These are phyloP conservation scores for Monosporozyma aquatica DNA, from an alignment of 805 yeast genomes.

Conservation along the genomic window DNA sequence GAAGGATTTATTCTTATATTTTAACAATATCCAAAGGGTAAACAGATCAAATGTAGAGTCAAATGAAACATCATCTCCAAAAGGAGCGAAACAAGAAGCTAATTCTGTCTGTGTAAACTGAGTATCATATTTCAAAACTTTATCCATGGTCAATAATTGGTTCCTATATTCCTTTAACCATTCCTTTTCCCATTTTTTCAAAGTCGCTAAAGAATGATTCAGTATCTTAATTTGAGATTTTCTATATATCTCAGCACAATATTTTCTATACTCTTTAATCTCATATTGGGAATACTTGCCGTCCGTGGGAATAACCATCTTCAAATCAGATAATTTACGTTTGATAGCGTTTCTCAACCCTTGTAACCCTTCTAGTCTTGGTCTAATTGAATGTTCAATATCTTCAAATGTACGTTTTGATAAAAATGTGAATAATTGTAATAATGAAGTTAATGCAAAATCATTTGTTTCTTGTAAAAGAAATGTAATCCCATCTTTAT, in stretches of 20 bases:
- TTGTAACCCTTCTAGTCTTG: slow-evolving; percentile 50
- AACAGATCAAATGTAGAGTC: slow-evolving; percentile 40
- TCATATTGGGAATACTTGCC: slow-evolving; percentile 10
- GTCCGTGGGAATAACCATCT: not conserved
- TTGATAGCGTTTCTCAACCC: slow-evolving; percentile 47
- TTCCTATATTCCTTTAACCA: slow-evolving; percentile 36
- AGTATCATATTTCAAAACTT: slow-evolving; percentile 43
- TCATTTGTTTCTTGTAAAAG: slow-evolving; percentile 23
- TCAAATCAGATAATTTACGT: slow-evolving; percentile 31
- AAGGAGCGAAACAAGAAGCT: slow-evolving; percentile 38
- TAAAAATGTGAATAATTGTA: slow-evolving; percentile 28
- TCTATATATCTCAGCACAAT: slow-evolving; percentile 36
- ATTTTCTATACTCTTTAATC: slow-evolving; percentile 11
- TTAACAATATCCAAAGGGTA: slow-evolving; percentile 30
- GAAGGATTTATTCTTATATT: slow-evolving; percentile 10
- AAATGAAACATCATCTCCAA: slow-evolving; percentile 35
- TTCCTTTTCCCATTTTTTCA: slow-evolving; percentile 44
- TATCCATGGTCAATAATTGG: slow-evolving; percentile 41
- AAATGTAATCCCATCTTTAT: slow-evolving; percentile 29
- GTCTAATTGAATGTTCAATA: slow-evolving; percentile 30
- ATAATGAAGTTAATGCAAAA: slow-evolving; percentile 14
- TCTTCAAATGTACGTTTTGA: slow-evolving; percentile 31
- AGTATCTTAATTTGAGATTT: slow-evolving; percentile 41
- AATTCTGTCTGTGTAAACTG: slow-evolving; percentile 40
- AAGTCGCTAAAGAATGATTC: slow-evolving; percentile 34